Conservation (phyloP, 192 early-diverging fungal genomes). For the Coemansia sp. region DNA sequence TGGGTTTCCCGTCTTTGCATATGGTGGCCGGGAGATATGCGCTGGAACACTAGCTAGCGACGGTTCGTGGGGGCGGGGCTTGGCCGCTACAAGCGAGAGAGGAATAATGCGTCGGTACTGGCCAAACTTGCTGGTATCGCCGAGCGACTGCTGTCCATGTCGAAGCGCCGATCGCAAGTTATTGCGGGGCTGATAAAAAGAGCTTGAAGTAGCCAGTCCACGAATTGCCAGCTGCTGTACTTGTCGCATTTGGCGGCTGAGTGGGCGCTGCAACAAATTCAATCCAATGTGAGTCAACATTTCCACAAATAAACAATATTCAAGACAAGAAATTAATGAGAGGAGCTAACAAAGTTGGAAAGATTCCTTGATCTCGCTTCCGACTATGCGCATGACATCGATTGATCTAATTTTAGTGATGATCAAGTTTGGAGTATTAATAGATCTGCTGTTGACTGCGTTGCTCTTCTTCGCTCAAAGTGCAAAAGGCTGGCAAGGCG, state of each 20-base stretch:
- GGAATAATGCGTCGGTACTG: constrained; percentile 35
- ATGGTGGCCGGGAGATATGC: constrained; percentile 59
- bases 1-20: constrained; percentile 59
- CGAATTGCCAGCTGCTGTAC: background rate
- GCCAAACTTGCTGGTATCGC: constrained; percentile 18
- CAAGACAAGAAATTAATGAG: background rate
- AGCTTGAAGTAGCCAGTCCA: background rate
- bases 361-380: background rate
- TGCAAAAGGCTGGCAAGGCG: no score
- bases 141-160: constrained; percentile 3
- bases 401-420: background rate
- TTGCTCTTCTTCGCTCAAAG: no score
- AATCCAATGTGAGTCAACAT: background rate
- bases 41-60: constrained; percentile 33
- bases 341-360: background rate
- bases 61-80: constrained; percentile 33
- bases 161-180: constrained; percentile 11
- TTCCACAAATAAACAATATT: background rate
- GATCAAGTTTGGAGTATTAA: background rate
- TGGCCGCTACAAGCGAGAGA: constrained; percentile 17
- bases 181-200: constrained; percentile 9
- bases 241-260: background rate
- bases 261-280: background rate
- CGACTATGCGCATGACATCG: background rate
- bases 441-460: no score